phyloP scores from a whole-genome alignment of 169 alveolate genomes.

The Cryptosporidium ryanae region DNA sequence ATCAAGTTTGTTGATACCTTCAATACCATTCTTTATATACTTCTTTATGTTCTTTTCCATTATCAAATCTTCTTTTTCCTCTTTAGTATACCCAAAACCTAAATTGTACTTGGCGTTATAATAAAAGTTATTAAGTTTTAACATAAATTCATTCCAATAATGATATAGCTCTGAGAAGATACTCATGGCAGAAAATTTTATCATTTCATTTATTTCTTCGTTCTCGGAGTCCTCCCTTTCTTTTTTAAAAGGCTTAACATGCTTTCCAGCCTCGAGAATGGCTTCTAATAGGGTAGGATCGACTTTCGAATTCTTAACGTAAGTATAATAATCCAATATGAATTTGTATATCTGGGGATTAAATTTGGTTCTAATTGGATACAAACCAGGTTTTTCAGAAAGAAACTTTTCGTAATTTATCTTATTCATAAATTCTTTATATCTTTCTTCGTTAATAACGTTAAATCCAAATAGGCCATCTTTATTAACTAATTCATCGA shows the following conservation, averaged over 20 bases:
- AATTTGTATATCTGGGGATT: slow-evolving; percentile 24
- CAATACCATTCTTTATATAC: slow-evolving; percentile 7
- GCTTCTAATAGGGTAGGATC: slow-evolving; percentile 11
- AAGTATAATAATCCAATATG: slow-evolving; percentile 15
- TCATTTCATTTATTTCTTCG: not conserved
- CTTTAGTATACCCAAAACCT: not conserved
- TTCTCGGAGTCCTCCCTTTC: not conserved
- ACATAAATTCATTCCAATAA: slow-evolving; percentile 37
- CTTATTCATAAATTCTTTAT: not conserved
- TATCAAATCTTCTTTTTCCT: not conserved
- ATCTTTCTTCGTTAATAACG: not conserved
- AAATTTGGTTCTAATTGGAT: not conserved
- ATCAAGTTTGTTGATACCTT: no score
- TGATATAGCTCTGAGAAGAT: slow-evolving; percentile 42
- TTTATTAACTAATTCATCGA: slow-evolving; percentile 23
- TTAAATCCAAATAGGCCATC: not conserved
- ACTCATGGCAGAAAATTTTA: slow-evolving; percentile 10
- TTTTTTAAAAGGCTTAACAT: not conserved
- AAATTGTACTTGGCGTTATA: not conserved
- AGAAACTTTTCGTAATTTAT: not conserved
- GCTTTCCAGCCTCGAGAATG: slow-evolving; percentile 13
- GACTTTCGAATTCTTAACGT: slow-evolving; percentile 6
- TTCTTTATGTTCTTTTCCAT: slow-evolving; percentile 7
- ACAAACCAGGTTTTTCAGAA: not conserved
- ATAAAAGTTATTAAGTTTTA: slow-evolving; percentile 2